Conservation (phyloP, 225 moss, liverwort and hornwort species). For the Polytrichum commune region DNA sequence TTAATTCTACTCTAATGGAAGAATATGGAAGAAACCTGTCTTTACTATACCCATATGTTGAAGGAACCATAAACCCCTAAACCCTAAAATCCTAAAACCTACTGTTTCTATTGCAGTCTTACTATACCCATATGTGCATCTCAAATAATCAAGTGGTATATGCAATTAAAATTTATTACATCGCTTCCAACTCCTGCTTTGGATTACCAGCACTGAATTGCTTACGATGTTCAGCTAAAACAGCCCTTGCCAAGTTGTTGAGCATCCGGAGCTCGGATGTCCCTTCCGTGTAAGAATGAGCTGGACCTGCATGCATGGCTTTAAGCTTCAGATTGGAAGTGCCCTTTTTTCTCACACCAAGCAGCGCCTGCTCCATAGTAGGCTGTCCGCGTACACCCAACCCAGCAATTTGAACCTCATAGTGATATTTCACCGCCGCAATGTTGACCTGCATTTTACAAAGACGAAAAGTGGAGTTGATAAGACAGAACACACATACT, state of each 20-base stretch:
- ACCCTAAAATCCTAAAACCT: too few species aligned
- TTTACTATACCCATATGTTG: too few species aligned
- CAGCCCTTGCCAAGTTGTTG: conserved; percentile 67
- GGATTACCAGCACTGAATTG: conserved; percentile 46
- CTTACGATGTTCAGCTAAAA: conserved; percentile 74
- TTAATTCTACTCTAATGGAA: too few species aligned
- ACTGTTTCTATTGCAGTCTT: too few species aligned
- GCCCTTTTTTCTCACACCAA: conserved; percentile 74
- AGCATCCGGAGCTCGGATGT: conserved; percentile 78
- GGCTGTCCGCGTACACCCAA: conserved; percentile 81
- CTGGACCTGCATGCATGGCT: conserved; percentile 76
- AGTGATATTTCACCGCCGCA: conserved; percentile 75
- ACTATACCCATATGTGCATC: too few species aligned
- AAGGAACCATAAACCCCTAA: too few species aligned
- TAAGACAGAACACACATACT: too few species aligned
- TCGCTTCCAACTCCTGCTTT: conserved; percentile 66
- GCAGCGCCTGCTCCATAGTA: conserved; percentile 85
- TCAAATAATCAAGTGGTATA: too few species aligned
- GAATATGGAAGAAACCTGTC: too few species aligned
- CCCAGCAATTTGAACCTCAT: conserved; percentile 87
- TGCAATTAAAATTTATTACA: conserved; percentile 14
- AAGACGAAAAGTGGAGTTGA: not conserved
- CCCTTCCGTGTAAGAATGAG: conserved; percentile 87
- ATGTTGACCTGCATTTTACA: conserved; percentile 64
- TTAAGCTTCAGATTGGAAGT: conserved; percentile 77